Base-by-base conservation (phyloP, 164 flowering plant species). In the Vitis amurensis region DNA sequence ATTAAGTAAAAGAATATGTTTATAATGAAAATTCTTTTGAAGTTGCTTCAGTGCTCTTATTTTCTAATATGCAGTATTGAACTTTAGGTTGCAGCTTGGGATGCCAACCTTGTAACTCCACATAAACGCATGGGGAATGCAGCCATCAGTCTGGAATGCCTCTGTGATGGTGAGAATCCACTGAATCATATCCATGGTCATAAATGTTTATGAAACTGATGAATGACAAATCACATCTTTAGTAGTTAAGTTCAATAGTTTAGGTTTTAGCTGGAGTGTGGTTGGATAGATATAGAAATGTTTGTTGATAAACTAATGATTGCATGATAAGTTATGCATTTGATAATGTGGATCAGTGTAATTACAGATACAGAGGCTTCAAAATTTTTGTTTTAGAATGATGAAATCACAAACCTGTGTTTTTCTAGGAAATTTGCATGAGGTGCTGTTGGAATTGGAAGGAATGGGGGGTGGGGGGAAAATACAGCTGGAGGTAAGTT, bases 381-480 rank as follows among this genome's bases (percentile, higher is more conserved):
- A 44, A 15, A 60, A 30, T 14, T 68, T 53, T 11, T 50, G 15
- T 49, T 30, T 9, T 48, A 11, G 52, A 51, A 17, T 31, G 17
- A 49, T 17, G 1, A 27, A 48, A 37, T 53, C 52, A 73, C 49
- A 9, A 59, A 30, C 9, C 63, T 73, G 58, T 71, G 44, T 51
- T 78, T 63, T 79, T 9, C 60, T 77, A 95, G 99, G 99, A 74
- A 71, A 83, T 71, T 69, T 67, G 72, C 98, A 93, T 77, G 92
- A 90, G 66, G 77, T 93, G 76, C 69, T 83, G 73, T 86, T 93
- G 75, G 94, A 91, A 53, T 80, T 95, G 83, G 97, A 88, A 81
- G 99, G 98, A 59, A 90, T 95, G 86, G 98, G 99, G 55, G 98
- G 98, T 69, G 98, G 99, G 76, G 99, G 99, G 67, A 90, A 80